Conservation (phyloP, 2,329 filamentous ascomycete species). For the Microascus cirrosus region DNA sequence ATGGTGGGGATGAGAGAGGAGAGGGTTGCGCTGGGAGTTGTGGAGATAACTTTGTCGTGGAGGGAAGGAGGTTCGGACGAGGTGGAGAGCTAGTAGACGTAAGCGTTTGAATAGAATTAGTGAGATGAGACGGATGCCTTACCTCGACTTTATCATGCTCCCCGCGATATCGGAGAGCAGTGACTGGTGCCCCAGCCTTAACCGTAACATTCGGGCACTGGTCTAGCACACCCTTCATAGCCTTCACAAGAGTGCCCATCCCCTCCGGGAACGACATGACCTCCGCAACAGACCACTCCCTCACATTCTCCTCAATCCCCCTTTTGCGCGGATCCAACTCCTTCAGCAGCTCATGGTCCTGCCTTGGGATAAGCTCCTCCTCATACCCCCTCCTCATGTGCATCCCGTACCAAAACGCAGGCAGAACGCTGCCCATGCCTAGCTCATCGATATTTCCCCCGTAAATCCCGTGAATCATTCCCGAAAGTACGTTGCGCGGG, state of each 20-base stretch:
- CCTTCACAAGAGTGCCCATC: conserved; percentile 48
- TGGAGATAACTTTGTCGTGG: conserved; percentile 53
- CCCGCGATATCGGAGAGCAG: conserved; percentile 27
- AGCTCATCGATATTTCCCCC: conserved; percentile 78
- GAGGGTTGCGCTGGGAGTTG: conserved; percentile 41
- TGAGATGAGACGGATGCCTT: conserved; percentile 8
- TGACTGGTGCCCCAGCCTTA: conserved; percentile 35
- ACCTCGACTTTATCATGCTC: conserved; percentile 29
- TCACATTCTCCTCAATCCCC: conserved; percentile 10
- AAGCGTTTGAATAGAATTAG: conserved; percentile 8
- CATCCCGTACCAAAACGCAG: conserved; percentile 28
- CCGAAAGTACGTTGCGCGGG: conserved; percentile 65
- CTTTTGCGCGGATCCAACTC: conserved; percentile 18
- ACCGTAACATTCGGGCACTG: conserved; percentile 49
- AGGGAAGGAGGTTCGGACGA: neutral
- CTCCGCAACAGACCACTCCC: conserved; percentile 3
- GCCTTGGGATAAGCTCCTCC: conserved; percentile 13
- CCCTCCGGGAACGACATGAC: conserved; percentile 41
- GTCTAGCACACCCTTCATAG: conserved; percentile 38
- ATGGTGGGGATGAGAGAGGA: conserved; percentile 15
- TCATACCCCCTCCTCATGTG: conserved; percentile 8
- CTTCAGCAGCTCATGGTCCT: conserved; percentile 17
- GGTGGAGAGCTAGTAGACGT: neutral
- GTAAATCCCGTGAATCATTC: conserved; percentile 76
- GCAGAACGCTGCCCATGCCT: conserved; percentile 52